A percentile compares a stretch with the other conserved stretches of the same genome.
Conservation (phyloP, 2,329 filamentous ascomycete species). For the Raffaelea arxii region DNA sequence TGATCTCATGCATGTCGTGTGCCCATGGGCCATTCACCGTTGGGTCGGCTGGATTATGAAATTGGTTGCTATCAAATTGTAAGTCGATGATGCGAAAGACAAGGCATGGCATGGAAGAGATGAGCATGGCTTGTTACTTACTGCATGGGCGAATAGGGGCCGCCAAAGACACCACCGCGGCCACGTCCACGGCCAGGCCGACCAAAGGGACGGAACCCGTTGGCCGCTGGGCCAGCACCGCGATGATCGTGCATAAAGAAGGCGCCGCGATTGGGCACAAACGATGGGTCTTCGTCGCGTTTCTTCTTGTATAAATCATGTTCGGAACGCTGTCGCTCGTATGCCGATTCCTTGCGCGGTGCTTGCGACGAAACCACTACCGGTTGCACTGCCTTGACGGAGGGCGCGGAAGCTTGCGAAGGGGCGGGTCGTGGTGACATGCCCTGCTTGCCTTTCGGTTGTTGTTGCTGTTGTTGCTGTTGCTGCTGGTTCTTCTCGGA, state of each 20-base stretch:
- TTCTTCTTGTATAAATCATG: conserved; percentile 87
- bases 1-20: conserved; percentile 83
- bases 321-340: conserved; percentile 68
- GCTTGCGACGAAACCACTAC: conserved; percentile 15
- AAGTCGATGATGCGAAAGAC: not conserved
- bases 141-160: conserved; percentile 51
- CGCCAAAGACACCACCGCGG: conserved; percentile 45
- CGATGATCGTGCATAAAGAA: conserved; percentile 98
- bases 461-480: conserved; percentile 22
- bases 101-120: not conserved
- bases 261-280: conserved; percentile 85
- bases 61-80: conserved; percentile 20
- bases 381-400: conserved; percentile 22
- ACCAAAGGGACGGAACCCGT: conserved; percentile 64
- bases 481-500: conserved; percentile 26
- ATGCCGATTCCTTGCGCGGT: conserved; percentile 37
- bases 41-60: conserved; percentile 34
- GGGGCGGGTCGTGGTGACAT: not conserved
- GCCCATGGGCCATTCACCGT: conserved; percentile 72
- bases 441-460: not conserved
- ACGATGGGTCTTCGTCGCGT: conserved; percentile 80
- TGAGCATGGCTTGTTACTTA: conserved; percentile 32
- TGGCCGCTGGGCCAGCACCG: conserved; percentile 64
- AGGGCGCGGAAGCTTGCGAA: not conserved
- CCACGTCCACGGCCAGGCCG: conserved; percentile 52